Percentiles rank a stretch among this genome's conserved stretches.
phyloP scores from a whole-genome alignment of 2,329 filamentous ascomycete species.

The Graphiopsis chlorocephala region DNA sequence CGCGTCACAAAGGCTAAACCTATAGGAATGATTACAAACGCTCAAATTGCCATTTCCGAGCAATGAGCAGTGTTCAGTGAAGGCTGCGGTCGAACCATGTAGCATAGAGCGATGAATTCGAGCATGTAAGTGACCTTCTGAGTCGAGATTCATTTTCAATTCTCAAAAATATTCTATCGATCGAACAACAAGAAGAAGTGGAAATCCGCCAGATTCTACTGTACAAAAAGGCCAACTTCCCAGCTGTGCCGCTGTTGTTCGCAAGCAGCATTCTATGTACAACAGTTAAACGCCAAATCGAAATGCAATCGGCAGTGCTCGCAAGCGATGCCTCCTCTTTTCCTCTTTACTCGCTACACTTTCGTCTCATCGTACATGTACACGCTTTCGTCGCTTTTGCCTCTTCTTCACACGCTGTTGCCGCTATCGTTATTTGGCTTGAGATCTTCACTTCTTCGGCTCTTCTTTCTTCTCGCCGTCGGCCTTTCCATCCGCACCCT shows the following conservation, averaged over 20 bases:
- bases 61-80: too few relatives aligned
- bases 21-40: too few relatives aligned
- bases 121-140: too few relatives aligned
- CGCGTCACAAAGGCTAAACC: too few relatives aligned
- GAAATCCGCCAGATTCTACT: background rate
- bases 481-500: background rate
- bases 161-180: background rate
- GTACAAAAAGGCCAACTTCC: background rate
- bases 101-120: too few relatives aligned
- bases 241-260: background rate
- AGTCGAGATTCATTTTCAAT: background rate
- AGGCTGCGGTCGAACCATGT: too few relatives aligned
- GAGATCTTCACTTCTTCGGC: background rate
- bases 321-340: background rate
- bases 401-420: background rate
- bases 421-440: background rate
- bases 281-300: background rate
- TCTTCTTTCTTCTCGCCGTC: slow-evolving; percentile 2
- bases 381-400: background rate
- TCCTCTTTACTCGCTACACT: background rate
- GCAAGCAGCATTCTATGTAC: background rate
- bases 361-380: background rate
- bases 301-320: background rate
- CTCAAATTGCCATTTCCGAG: too few relatives aligned
- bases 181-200: background rate